These are phyloP conservation scores for Microbotryum silenes-acaulis DNA, from an alignment of 1,284 basidiomycete genomes.

Conservation along the genomic window DNA sequence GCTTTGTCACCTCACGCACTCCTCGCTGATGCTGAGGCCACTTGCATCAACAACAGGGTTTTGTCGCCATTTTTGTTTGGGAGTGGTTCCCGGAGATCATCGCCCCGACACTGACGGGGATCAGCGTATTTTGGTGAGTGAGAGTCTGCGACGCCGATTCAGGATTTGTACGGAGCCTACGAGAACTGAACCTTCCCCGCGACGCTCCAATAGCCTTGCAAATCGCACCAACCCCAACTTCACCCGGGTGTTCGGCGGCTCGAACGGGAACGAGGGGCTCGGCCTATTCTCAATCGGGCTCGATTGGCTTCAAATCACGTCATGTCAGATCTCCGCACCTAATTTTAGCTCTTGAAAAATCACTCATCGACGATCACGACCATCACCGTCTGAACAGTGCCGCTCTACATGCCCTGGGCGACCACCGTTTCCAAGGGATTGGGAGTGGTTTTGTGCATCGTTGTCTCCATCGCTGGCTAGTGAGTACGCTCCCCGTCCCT, in stretches of 20 bases:
- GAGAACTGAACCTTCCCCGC: too few relatives aligned
- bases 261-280: slow-evolving; percentile 51
- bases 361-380: slow-evolving; percentile 39
- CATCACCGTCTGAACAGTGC: slow-evolving; percentile 50
- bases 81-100: slow-evolving; percentile 34
- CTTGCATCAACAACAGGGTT: slow-evolving; percentile 27
- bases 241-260: slow-evolving; percentile 48
- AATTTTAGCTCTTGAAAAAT: background rate
- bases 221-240: slow-evolving; percentile 44
- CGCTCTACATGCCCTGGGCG: slow-evolving; percentile 5
- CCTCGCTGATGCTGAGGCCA: too few relatives aligned
- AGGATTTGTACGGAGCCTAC: too few relatives aligned
- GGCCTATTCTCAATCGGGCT: slow-evolving; percentile 51
- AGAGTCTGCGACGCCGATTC: slow-evolving; percentile 2
- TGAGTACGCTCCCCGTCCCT: slow-evolving; percentile 29
- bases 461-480: slow-evolving; percentile 41
- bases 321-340: slow-evolving; percentile 35
- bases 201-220: slow-evolving; percentile 40
- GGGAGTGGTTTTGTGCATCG: slow-evolving; percentile 49
- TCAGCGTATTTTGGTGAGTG: slow-evolving; percentile 50
- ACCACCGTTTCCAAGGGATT: slow-evolving; percentile 42
- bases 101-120: slow-evolving; percentile 46
- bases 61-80: slow-evolving; percentile 50
- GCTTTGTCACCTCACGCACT: too few relatives aligned
- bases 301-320: slow-evolving; percentile 55